Evolutionary conservation across 192 early-diverging fungal species (phyloP), one percentile per base, ranked within the genome.

Genomic region (Coemansia sp.): DNA sequence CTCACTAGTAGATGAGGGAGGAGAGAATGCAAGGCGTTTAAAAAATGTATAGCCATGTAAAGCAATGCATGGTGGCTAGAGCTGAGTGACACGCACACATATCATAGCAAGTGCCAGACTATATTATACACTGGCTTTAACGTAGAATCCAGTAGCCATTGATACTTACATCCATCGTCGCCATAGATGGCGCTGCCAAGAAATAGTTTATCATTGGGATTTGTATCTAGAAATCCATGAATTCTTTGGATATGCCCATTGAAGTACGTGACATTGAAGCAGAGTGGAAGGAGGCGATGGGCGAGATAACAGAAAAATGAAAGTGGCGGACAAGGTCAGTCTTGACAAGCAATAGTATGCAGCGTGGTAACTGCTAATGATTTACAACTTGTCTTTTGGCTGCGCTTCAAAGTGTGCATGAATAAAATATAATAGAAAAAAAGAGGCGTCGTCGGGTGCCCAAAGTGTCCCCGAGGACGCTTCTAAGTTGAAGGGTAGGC

Each of bases 61-160:
- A 29, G 9, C 24, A 30, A 32, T 58, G 55, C 55, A 58, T 58
- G 55, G 55, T 58, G 55, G 55, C 55, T 58, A 58, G 34, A 35
- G 55, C 55, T 58, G 55, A 58, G 55, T 58, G 55, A 58, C 55
- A 58, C 29, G 34, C 15, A 35, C 11, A 30, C 16, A 35, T n/a
- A 37, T 58, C 55, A 32, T 58, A 35, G 55, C n/a, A 27, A 58
- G 55, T 58, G 55, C 34, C n/a, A 6, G 13, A 58, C 7, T 35
- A 30, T 35, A 35, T n/a, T 35, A 35, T 35, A 18, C n/a, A 35
- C 50, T 13, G 24, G 50, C 9, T 53, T 34, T 34, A 18, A 6
- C 11, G 16, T 35, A 16, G 5, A 58, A 27, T n/a, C 7, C n/a
- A 58, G 55, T 35, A 20, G 55, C 55, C 29, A 35, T 34, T 35